phyloP scores from a whole-genome alignment of 441 rosid species.

The Theobroma grandiflorum region DNA sequence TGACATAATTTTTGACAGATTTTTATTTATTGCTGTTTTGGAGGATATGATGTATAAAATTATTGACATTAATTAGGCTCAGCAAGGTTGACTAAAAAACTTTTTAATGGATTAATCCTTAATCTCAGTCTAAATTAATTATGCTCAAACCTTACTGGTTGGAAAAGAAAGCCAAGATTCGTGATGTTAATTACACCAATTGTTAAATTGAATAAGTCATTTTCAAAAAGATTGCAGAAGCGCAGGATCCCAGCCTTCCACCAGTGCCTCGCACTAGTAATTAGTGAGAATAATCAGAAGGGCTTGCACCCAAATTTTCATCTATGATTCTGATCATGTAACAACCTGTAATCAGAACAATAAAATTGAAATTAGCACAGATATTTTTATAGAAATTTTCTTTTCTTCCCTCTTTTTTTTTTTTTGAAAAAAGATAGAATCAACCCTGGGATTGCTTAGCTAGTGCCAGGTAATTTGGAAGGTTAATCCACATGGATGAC shows the following conservation, averaged over 20 bases:
- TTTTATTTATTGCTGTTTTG: neutral
- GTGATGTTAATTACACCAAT: neutral
- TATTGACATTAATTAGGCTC: neutral
- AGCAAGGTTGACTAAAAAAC: neutral
- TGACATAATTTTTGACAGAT: neutral
- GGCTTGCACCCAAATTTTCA: neutral
- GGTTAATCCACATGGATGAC: constrained; percentile 22
- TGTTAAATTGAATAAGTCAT: no score
- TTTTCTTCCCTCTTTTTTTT: no score
- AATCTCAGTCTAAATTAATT: neutral
- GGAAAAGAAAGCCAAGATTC: neutral
- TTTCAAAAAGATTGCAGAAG: no score
- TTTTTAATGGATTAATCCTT: neutral
- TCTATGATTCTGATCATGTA: neutral
- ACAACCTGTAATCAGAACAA: neutral
- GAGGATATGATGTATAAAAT: neutral
- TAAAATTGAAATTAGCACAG: neutral
- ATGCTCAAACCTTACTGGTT: neutral
- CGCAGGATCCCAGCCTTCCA: no score
- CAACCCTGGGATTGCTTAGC: neutral
- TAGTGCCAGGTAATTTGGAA: constrained; percentile 11
- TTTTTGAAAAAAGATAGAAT: neutral
- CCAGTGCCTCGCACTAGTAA: no score
- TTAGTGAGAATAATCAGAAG: no score
- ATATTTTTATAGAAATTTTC: no score